Evolutionary conservation across 2,329 filamentous ascomycete genomes (phyloP), one percentile per base, ranked within the genome.

Genomic region (Rhynchosporium secalis): DNA sequence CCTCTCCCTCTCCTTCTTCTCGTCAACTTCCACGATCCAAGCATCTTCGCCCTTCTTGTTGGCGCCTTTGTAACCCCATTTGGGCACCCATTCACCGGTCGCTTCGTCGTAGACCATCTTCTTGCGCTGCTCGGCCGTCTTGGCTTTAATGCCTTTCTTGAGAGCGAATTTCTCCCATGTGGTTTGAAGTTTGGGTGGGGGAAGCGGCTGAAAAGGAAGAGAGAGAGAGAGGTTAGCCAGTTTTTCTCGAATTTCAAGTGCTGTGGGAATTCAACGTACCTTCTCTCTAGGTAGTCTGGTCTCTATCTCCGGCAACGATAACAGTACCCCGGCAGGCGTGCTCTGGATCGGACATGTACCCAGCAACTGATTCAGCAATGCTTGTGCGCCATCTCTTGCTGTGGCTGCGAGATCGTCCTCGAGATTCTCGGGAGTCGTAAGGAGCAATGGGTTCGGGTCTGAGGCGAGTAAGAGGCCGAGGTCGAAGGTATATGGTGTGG

Each of bases 101-200:
- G 83, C 86, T 77, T 96, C 91, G 76, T 98, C 92, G 76, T 88
- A 98, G 61, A 89, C 86, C 71, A 93, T 79, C 79, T 96, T 89
- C 76, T 86, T 83, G 66, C 86, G 83, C 76, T 87, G 83, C 74
- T 95, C 92, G 69, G 89, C 86, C 69, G 86, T 89, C 84, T 93
- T 96, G 77, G 87, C 86, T 80, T 90, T 91, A 79, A 99, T 98
- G 61, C 95, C 95, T 83, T 97, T 96, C 86, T 96, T 96, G 76
- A 87, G 89, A 51, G 95, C 95, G 79, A 99, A 99, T 73, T 89
- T 86, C 80, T 96, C 89, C 95, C 95, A 99, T 76, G 92, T 96
- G 63, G 94, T 98, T 69, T 89, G 89, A 62, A 88, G 81, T 79
- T 93, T 95, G 69, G 87, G 84, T 61, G 86, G 83, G 0, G 95